phyloP scores from a whole-genome alignment of 768 basidiomycete species.

The Lyophyllum shimeji region DNA sequence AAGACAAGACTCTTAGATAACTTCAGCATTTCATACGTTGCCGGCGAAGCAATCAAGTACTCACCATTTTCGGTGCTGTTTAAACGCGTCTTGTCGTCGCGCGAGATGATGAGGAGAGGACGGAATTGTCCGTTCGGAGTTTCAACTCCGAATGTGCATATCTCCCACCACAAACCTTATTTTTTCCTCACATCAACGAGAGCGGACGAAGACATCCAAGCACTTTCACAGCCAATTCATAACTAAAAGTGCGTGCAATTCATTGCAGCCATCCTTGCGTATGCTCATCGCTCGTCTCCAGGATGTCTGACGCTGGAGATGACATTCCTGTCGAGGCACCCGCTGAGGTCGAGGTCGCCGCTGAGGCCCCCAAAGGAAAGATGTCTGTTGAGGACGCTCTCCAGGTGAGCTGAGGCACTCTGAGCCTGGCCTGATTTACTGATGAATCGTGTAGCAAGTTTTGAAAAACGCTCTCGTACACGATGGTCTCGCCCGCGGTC shows the following conservation, averaged over 20 bases:
- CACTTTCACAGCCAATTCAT: conserved; percentile 25
- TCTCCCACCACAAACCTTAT: conserved; percentile 44
- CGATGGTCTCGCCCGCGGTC: conserved; percentile 97
- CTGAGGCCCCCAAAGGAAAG: conserved; percentile 93
- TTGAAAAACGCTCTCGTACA: conserved; percentile 98
- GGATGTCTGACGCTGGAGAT: conserved; percentile 99
- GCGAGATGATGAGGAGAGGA: conserved; percentile 17
- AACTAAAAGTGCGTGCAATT: conserved; percentile 40
- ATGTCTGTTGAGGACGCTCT: conserved; percentile 94
- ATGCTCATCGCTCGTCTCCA: conserved; percentile 20
- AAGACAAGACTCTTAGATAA: conserved; percentile 65
- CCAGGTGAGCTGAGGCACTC: conserved; percentile 52
- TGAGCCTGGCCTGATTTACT: conserved; percentile 1
- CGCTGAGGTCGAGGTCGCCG: conserved; percentile 77
- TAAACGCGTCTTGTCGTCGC: conserved; percentile 28
- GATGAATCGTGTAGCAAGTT: conserved; percentile 69
- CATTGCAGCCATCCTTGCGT: not conserved
- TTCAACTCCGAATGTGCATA: conserved; percentile 37
- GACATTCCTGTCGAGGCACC: conserved; percentile 78
- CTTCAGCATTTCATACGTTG: not conserved
- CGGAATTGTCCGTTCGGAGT: conserved; percentile 57
- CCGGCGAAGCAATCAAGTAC: not conserved
- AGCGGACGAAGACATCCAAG: conserved; percentile 89
- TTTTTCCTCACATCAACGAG: conserved; percentile 84
- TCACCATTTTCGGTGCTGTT: conserved; percentile 30